Evolutionary conservation across 2,329 filamentous ascomycete genomes (phyloP), one percentile per base, ranked within the genome.

Genomic region (Aspergillus luchuensis): DNA sequence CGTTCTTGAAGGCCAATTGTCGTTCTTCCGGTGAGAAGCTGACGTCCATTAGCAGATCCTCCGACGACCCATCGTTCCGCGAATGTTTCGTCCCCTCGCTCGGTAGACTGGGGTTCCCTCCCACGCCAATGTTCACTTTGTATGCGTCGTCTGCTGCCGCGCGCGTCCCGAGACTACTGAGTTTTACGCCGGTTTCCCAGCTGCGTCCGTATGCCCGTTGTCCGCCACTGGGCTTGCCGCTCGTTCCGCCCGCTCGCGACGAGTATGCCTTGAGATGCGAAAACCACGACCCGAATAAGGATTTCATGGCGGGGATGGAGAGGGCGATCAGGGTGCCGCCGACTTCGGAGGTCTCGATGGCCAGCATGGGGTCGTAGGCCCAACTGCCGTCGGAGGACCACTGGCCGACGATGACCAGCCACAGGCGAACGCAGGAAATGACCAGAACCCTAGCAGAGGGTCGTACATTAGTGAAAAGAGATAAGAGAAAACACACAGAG

Each of bases 361-460:
- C 79, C 4, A 84, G 70, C 73, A 84, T 78, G 0, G 81, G 79
- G 56, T 82, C 79, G 66, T 84, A 84, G 23, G 75, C 73, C 82
- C 82, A 84, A 15, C 81, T 82, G 70, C 73, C 72, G 65, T 84
- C 82, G 2, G 72, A 58, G 28, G 79, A 72, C 79, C 70, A 72
- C 58, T 83, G 80, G 0, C 82, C 81, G 23, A 72, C 65, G 43
- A 82, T 78, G 1, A 84, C 81, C 15, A 84, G 75, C 28, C 79
- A 76, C 21, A 83, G 69, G 4, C 82, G 80, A 13, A 79, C 68
- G 15, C 80, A 73, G 1, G 82, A 84, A 25, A 84, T 82, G 5
- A 74, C 76, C 57, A 84, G 77, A 19, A 84, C 82, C 8, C 81
- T 83, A 49, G n/a, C 3, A 21, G 8, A 56, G 4, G 28, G 7